These are phyloP conservation scores for Clitopilus hobsonii DNA, from an alignment of 768 basidiomycete genomes.

Conservation along the genomic window DNA sequence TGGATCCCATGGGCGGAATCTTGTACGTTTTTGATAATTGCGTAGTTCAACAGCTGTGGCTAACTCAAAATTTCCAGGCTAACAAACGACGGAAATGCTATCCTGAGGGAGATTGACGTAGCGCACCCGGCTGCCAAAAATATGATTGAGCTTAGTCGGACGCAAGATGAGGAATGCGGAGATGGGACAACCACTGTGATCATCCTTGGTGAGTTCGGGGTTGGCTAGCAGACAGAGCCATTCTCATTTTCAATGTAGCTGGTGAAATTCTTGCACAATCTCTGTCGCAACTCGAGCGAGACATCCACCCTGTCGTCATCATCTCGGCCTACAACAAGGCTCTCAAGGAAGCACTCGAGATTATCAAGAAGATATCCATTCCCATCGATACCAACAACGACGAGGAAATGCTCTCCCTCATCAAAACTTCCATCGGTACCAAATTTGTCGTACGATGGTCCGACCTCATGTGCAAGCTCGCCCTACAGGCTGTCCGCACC, in stretches of 20 bases:
- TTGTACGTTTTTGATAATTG: constrained; percentile 47
- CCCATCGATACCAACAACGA: constrained; percentile 87
- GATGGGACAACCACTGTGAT: constrained; percentile 99
- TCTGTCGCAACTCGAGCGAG: constrained; percentile 86
- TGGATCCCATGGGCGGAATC: constrained; percentile 99
- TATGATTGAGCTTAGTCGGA: constrained; percentile 97
- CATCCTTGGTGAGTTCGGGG: constrained; percentile 74
- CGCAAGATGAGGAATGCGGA: constrained; percentile 98
- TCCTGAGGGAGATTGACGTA: constrained; percentile 96
- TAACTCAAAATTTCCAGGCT: constrained; percentile 44
- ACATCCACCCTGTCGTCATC: constrained; percentile 98
- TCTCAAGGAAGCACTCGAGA: constrained; percentile 84
- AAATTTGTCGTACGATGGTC: constrained; percentile 97
- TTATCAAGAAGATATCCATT: constrained; percentile 82
- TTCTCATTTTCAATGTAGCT: constrained; percentile 33
- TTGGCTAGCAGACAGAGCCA: too few relatives aligned
- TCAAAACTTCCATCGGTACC: constrained; percentile 98
- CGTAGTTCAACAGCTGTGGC: background rate
- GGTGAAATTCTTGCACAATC: constrained; percentile 98
- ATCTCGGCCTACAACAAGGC: constrained; percentile 98
- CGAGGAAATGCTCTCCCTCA: constrained; percentile 89
- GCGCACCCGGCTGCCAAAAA: constrained; percentile 99
- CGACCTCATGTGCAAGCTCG: constrained; percentile 95
- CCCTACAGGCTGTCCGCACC: constrained; percentile 86
- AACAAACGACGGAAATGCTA: constrained; percentile 99